phyloP scores from a whole-genome alignment of 2,329 filamentous ascomycete genomes.

The Didymella segeticola region DNA sequence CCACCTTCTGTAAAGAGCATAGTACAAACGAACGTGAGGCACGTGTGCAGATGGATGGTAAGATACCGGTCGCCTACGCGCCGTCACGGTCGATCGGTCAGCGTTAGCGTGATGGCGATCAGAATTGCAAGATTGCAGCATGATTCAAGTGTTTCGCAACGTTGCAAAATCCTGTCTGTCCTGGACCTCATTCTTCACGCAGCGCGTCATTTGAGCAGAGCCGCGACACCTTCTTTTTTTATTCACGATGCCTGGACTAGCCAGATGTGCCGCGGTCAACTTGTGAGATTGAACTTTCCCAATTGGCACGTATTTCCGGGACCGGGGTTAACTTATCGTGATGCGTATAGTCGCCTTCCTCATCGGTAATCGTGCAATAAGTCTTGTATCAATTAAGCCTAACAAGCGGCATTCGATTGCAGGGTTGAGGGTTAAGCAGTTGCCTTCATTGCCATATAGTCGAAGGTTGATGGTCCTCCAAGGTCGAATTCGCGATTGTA shows the following conservation, averaged over 20 bases:
- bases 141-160: background rate
- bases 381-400: background rate
- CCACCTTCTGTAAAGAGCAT: background rate
- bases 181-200: background rate
- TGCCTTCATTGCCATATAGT: background rate
- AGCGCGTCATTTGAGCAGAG: background rate
- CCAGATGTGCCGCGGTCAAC: background rate
- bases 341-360: background rate
- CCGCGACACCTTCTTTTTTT: background rate
- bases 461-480: background rate
- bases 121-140: background rate
- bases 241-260: background rate
- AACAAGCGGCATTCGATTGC: background rate
- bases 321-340: background rate
- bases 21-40: background rate
- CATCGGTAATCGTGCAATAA: background rate
- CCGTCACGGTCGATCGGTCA: slow-evolving; percentile 1
- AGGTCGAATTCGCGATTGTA: background rate
- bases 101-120: background rate
- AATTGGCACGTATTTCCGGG: background rate
- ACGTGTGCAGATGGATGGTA: slow-evolving; percentile 1
- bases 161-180: background rate
- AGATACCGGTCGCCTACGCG: slow-evolving; percentile 2
- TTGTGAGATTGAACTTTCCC: background rate
- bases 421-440: background rate